Percentiles rank a stretch among this genome's conserved stretches.
These are phyloP conservation scores for Vachellia collinsii DNA, from an alignment of 306 rosid genomes.

Conservation along the genomic window DNA sequence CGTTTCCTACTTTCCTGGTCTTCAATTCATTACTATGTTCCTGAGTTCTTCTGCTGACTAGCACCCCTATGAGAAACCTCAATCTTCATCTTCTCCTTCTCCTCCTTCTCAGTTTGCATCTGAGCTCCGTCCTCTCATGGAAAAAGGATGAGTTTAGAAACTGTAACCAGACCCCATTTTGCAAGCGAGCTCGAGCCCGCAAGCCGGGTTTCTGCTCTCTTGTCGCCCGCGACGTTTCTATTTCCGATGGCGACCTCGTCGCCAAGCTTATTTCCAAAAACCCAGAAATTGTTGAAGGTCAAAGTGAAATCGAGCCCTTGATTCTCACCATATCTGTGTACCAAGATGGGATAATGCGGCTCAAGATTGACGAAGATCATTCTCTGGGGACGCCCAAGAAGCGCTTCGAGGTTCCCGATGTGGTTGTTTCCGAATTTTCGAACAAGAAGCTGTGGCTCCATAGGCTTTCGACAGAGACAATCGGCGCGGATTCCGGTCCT, in stretches of 20 bases:
- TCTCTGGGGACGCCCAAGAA: conserved; percentile 57
- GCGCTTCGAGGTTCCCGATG: conserved; percentile 85
- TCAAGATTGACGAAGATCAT: conserved; percentile 80
- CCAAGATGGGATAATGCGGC: conserved; percentile 71
- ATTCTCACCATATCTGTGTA: conserved; percentile 72
- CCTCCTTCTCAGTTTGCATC: conserved; percentile 44
- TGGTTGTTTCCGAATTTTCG: conserved; percentile 61
- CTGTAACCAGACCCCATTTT: conserved; percentile 93
- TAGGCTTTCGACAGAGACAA: conserved; percentile 51
- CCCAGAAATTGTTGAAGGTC: conserved; percentile 38
- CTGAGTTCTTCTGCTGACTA: background rate
- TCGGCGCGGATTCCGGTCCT: conserved; percentile 39
- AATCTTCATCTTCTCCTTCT: conserved; percentile 50
- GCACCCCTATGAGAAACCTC: conserved; percentile 34
- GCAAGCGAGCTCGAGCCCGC: conserved; percentile 85
- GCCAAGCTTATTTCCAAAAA: conserved; percentile 62
- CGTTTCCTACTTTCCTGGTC: background rate
- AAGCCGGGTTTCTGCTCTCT: conserved; percentile 63
- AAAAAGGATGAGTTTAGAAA: conserved; percentile 86
- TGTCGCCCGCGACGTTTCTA: conserved; percentile 53
- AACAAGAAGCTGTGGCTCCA: conserved; percentile 71
- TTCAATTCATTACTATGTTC: conserved; percentile 35
- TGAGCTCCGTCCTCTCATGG: conserved; percentile 67
- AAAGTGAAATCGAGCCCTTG: conserved; percentile 52
- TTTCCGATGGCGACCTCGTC: conserved; percentile 72